phyloP scores from a whole-genome alignment of 164 flowering plant species.

The Houttuynia cordata region DNA sequence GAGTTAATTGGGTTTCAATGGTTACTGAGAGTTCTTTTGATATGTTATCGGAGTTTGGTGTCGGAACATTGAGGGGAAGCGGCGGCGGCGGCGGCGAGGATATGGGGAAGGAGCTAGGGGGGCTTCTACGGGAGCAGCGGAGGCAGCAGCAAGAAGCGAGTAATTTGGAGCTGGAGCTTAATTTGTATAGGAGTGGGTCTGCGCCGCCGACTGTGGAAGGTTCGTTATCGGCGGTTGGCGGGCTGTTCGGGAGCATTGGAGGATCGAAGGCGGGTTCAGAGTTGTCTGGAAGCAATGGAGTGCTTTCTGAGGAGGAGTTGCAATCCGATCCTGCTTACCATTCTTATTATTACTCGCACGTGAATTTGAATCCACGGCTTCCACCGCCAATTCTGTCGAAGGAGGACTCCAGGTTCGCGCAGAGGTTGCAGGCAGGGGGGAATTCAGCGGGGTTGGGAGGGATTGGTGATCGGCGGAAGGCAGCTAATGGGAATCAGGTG shows the following conservation, averaged over 20 bases:
- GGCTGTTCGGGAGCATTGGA: conserved; percentile 27
- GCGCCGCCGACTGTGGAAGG: conserved; percentile 96
- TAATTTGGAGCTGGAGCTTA: conserved; percentile 54
- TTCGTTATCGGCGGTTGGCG: conserved; percentile 49
- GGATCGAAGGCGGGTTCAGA: neutral
- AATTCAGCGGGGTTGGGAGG: conserved; percentile 23
- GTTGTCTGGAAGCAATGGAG: conserved; percentile 8
- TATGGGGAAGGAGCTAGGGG: conserved; percentile 29
- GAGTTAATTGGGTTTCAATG: neutral
- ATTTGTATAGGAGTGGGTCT: conserved; percentile 58
- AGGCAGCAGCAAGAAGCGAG: conserved; percentile 16
- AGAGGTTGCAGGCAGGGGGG: conserved; percentile 38
- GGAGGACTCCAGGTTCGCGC: conserved; percentile 65
- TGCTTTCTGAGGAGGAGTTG: conserved; percentile 45
- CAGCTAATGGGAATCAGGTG: neutral
- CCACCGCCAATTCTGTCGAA: conserved; percentile 71
- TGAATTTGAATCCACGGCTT: conserved; percentile 63
- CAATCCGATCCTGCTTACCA: conserved; percentile 68
- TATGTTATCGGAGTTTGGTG: conserved; percentile 45
- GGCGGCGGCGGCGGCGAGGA: conserved; percentile 31
- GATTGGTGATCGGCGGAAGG: conserved; percentile 62
- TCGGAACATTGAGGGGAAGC: conserved; percentile 27
- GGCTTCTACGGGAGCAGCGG: conserved; percentile 35
- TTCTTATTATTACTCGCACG: conserved; percentile 55
- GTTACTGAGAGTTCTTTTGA: conserved; percentile 11